These are phyloP conservation scores for Rachicladosporium sp. DNA, from an alignment of 2,329 filamentous ascomycete genomes.

Conservation along the genomic window DNA sequence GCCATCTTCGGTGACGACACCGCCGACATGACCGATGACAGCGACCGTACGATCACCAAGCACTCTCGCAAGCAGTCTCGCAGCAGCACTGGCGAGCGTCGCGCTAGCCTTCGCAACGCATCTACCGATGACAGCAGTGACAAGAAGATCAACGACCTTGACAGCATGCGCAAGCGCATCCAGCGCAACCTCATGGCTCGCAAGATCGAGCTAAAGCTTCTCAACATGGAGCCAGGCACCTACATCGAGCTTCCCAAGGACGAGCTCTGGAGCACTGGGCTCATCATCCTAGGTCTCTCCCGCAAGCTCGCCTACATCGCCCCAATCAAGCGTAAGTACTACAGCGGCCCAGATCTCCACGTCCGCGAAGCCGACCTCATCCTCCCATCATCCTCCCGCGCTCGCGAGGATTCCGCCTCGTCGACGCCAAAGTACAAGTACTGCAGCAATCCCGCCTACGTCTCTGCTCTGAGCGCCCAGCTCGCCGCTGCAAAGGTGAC, in stretches of 20 bases:
- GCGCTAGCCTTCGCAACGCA: conserved; percentile 15
- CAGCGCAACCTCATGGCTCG: conserved; percentile 26
- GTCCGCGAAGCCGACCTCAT: neutral
- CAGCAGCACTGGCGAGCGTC: conserved; percentile 6
- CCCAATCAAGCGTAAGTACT: conserved; percentile 6
- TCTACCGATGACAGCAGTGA: conserved; percentile 15
- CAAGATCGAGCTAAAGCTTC: conserved; percentile 13
- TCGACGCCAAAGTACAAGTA: neutral
- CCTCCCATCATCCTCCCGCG: neutral
- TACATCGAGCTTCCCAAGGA: conserved; percentile 21
- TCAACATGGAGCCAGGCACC: too few relatives aligned
- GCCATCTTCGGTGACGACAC: conserved; percentile 8
- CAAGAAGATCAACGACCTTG: conserved; percentile 19
- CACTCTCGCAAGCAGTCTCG: conserved; percentile 9
- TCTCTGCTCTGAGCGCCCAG: too few relatives aligned
- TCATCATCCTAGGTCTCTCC: conserved; percentile 21
- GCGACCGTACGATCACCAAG: conserved; percentile 1
- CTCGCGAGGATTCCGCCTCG: neutral
- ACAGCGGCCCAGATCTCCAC: conserved; percentile 8
- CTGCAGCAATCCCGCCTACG: too few relatives aligned
- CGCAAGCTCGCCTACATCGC: conserved; percentile 19
- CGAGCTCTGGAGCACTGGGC: conserved; percentile 27
- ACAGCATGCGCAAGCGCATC: conserved; percentile 27
- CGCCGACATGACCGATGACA: neutral
- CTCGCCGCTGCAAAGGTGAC: too few relatives aligned